Base-by-base conservation (phyloP, 352 stramenopile genomes). In the Pythium aristosporum region DNA sequence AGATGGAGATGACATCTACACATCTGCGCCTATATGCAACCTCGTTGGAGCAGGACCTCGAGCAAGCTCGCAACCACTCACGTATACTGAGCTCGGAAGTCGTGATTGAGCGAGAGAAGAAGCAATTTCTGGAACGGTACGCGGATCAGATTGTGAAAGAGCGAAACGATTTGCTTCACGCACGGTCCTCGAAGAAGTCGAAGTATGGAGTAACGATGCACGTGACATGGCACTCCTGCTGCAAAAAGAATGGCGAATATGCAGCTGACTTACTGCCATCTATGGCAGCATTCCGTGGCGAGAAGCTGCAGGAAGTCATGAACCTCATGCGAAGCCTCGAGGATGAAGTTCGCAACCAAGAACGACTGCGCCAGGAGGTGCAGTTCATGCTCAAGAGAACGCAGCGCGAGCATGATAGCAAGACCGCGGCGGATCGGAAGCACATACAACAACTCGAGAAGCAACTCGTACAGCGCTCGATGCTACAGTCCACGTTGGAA, bases 141-240 rank as follows among this genome's bases (percentile, higher is more conserved):
- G 86, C 86, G 9, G 80, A 79, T 3, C 83, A 94, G 57, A 70
- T 94, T n/a, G 82, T 94, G 5, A 92, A 94, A 61, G 86, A 94
- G 65, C 79, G 86, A 42, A 94, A 94, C 61, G 83, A 92, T 18
- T 50, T 92, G 46, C 66, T 94, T 34, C 86, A 94, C 25, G 13
- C 42, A 13, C 57, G 64, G 11, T 42, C 64, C 4, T 70, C 76
- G 11, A 85, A 76, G 65, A 87, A 88, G 58, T 47, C 61, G 10
- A 73, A 69, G 44, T 55, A 28, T 10, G 18, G 37, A 11, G 28
- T 30, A 4, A 60, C 21, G 9, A 18, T 49, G 3, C 85, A 93
- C 59, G 88, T 88, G 57, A 76, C 86, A 34, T 94, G 86, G 86
- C 86, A 94, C 50, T 73, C 80, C 7, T 94, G 86, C 65, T 94